A percentile compares a stretch with the other conserved stretches of the same genome.
These are phyloP conservation scores for Phytophthora aleatoria DNA, from an alignment of 352 stramenopile species.

Conservation along the genomic window DNA sequence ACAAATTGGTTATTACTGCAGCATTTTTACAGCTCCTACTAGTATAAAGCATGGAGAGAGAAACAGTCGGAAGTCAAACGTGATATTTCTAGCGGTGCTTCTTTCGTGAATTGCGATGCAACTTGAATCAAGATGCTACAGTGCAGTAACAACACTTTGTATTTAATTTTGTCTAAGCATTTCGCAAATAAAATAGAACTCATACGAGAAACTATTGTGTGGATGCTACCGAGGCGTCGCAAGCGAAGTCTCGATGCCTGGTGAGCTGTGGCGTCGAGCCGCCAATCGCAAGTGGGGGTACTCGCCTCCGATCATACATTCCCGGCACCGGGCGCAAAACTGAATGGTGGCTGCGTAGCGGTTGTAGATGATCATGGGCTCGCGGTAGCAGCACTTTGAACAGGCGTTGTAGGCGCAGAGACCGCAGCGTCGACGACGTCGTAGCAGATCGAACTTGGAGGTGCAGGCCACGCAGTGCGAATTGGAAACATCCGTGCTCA, in stretches of 20 bases:
- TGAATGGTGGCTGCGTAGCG: slow-evolving; percentile 40
- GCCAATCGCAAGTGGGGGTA: slow-evolving; percentile 40
- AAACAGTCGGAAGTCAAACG: too few relatives aligned
- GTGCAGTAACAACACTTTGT: not conserved
- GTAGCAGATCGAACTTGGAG: slow-evolving; percentile 35
- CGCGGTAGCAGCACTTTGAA: slow-evolving; percentile 37
- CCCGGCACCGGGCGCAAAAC: slow-evolving; percentile 41
- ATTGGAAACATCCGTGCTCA: slow-evolving; percentile 28
- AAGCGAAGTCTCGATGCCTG: slow-evolving; percentile 25
- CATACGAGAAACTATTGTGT: not conserved
- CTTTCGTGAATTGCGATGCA: too few relatives aligned
- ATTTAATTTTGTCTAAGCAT: slow-evolving; percentile 7
- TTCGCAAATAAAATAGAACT: slow-evolving; percentile 21
- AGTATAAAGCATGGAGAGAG: too few relatives aligned
- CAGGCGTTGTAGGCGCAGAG: slow-evolving; percentile 45
- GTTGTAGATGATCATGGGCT: slow-evolving; percentile 48
- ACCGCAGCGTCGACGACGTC: slow-evolving; percentile 34
- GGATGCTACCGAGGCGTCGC: slow-evolving; percentile 13
- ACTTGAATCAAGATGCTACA: not conserved
- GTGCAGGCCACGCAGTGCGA: slow-evolving; percentile 47
- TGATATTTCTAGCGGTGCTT: too few relatives aligned
- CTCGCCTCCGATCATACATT: slow-evolving; percentile 42
- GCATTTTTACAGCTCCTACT: too few relatives aligned
- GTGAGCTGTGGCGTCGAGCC: slow-evolving; percentile 40
- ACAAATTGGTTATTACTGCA: too few relatives aligned